phyloP scores from a whole-genome alignment of 139 green algal genomes.

The Closterium sp. region DNA sequence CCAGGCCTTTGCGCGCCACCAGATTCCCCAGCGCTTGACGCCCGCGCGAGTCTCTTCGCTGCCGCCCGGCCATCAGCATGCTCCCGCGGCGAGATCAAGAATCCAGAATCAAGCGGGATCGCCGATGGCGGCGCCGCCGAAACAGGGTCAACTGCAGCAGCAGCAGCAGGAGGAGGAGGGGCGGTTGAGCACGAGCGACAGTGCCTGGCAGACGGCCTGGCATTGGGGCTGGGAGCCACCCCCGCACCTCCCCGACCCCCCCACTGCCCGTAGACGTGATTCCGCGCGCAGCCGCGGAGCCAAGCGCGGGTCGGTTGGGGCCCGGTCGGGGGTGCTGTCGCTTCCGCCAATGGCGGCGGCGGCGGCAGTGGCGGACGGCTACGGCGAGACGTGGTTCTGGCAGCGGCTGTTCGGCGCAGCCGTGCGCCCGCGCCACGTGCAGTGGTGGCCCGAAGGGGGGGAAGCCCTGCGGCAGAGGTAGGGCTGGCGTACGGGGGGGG shows the following conservation, averaged over 20 bases:
- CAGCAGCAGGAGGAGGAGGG: not conserved
- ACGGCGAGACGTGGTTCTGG: not conserved
- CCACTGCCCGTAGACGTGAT: not conserved
- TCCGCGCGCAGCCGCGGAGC: not conserved
- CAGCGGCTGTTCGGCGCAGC: not conserved
- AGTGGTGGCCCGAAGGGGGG: not conserved
- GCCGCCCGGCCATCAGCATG: not conserved
- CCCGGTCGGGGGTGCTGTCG: not conserved
- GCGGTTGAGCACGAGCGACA: not conserved
- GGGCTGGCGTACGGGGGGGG: not conserved
- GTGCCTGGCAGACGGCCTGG: not conserved
- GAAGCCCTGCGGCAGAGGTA: not conserved
- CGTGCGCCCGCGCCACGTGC: not conserved
- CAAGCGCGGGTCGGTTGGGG: not conserved
- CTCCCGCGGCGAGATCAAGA: not conserved
- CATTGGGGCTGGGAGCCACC: not conserved
- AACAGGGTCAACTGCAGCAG: not conserved
- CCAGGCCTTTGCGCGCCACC: not conserved
- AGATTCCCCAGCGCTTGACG: not conserved
- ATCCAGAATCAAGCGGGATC: too few relatives aligned
- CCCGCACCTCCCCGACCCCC: not conserved
- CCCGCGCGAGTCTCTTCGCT: not conserved
- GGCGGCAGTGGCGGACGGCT: not conserved
- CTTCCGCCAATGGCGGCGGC: not conserved
- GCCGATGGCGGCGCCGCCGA: too few relatives aligned